Base-by-base conservation (phyloP, 768 basidiomycete genomes). In the Termitomyces titanicus region DNA sequence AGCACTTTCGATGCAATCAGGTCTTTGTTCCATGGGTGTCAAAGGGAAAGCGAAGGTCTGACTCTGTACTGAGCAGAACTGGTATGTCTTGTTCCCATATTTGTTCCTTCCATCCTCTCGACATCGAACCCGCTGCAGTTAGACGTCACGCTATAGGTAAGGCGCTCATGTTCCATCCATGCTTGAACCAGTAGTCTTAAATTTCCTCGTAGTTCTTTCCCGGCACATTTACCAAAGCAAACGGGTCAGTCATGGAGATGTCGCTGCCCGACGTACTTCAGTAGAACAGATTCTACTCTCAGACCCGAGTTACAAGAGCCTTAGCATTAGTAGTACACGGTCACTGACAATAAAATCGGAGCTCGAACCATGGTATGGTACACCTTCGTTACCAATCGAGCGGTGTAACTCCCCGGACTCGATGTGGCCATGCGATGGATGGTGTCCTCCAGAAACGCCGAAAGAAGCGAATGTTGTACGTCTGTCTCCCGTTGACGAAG, bases 11-110 rank as follows among this genome's bases (percentile, higher is more conserved):
- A 0, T 79, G 77, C 53, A 78, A 79, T 54, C 66, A 73, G 15
- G 72, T 77, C 3, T 79, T 72, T 42, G 74, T 77, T 1, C 78
- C 78, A 0, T 79, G 77, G 76, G 55, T 72, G 3, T 76, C 73
- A 38, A 78, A 77, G 58, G 77, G 75, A 17, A 66, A 59, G 25
- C 60, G 78, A 7, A 62, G 66, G 37, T 73, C 73, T 25, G 64
- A 70, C 40, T 64, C 70, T 7, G 55, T 59, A 33, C 68, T 68
- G 70, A 74, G 72, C 40, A 50, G 47, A 5, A 70, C 64, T 24
- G 66, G 74, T 73, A 31, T 38, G 69, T 57, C 15, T 27, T 18
- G 17, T n/a, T 12, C 15, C 2, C 34, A 25, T 11, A n/a, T n/a
- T n/a, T n/a, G n/a, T n/a, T n/a, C 9, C 54, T 35, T 25, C 11